Evolutionary conservation across 1,284 basidiomycete species (phyloP).

Genomic region (Tylopilus sp.): DNA sequence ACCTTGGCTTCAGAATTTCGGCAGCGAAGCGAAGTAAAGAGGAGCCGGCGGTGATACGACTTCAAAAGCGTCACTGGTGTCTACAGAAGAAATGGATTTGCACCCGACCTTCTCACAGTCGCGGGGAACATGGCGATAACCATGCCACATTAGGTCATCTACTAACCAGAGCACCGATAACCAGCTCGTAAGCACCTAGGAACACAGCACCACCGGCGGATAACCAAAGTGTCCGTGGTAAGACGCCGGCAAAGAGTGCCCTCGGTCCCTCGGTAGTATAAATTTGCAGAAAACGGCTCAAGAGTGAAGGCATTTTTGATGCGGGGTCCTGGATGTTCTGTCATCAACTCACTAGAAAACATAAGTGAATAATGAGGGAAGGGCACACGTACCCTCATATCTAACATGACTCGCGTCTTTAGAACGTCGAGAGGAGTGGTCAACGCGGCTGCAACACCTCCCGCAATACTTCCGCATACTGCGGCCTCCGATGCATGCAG

Average conservation of each 20-base stretch:
- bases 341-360: background rate
- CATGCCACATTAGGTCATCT: constrained; percentile 19
- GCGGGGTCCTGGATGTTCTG: constrained; percentile 54
- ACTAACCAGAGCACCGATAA: constrained; percentile 38
- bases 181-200: constrained; percentile 93
- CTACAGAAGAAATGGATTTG: background rate
- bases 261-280: constrained; percentile 77
- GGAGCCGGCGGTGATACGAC: background rate
- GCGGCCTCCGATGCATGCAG: constrained; percentile 90
- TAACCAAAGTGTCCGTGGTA: constrained; percentile 96
- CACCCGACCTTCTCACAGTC: background rate
- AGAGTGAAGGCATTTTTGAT: constrained; percentile 64
- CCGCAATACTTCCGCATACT: constrained; percentile 91
- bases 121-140: background rate
- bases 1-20: no score
- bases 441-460: constrained; percentile 88
- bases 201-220: constrained; percentile 98
- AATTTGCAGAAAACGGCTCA: constrained; percentile 71
- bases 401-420: constrained; percentile 98
- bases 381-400: constrained; percentile 70
- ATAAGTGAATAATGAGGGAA: constrained; percentile 16
- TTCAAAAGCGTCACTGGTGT: background rate
- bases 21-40: background rate
- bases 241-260: constrained; percentile 89
- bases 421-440: constrained; percentile 98